Base-by-base conservation (phyloP, 1,284 basidiomycete species). In the Golubevia sp. region DNA sequence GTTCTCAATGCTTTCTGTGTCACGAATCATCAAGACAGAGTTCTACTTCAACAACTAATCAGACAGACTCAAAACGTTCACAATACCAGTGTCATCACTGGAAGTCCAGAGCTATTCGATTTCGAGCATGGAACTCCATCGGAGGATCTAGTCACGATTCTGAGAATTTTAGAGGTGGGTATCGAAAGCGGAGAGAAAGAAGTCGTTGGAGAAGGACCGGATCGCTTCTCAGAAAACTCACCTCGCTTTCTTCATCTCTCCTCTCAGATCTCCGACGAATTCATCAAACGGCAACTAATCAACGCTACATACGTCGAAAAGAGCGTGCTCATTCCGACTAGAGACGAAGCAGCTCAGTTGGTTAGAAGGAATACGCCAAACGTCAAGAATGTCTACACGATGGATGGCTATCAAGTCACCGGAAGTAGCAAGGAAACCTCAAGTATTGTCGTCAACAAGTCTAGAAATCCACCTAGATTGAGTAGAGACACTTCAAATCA, bases 121-220 rank as follows among this genome's bases (percentile, higher is more conserved):
- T 80, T 70, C 27, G 59, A 66, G 0, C 53, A 51, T 7, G 85
- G 84, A 72, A 90, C 93, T 81, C 89, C 90, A 20, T 86, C 87
- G 24, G 70, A 84, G 11, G 73, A 87, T 23, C 86, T 90, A 57
- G 84, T 89, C 8, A 98, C 95, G 2, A 88, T 96, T 26, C 86
- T 96, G 27, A 91, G 93, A 23, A 91, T 91, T n/a, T 86, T 97
- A 3, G 89, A 92, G 27, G 94, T 93, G 68, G 11, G 88, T 84
- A n/a, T n/a, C n/a, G n/a, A n/a, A n/a, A n/a, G n/a, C n/a, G n/a
- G n/a, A n/a, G n/a, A n/a, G n/a, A n/a, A n/a, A n/a, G n/a, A n/a
- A 24, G 25, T 51, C 27, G 20, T 27, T 63, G 26, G 49, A 30
- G 8, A n/a, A n/a, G n/a, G n/a, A n/a, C n/a, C n/a, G n/a, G n/a